Conservation (phyloP, 306 rosid species). For the Trifolium dubium region DNA sequence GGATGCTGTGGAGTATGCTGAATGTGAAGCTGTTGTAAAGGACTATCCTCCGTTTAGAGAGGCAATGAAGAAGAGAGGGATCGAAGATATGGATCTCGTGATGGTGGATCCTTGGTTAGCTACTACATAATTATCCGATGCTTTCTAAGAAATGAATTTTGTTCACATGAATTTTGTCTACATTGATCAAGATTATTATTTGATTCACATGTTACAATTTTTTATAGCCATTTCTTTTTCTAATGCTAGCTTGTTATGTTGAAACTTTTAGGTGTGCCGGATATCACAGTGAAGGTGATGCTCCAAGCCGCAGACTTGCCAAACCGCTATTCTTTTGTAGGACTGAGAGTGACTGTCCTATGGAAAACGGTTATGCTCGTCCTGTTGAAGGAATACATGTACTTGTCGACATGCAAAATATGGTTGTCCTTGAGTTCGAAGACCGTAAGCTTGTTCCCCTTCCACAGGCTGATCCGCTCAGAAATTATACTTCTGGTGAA, state of each 20-base stretch:
- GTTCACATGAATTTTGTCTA: too few species aligned
- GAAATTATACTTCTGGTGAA: conserved; percentile 80
- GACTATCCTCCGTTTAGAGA: conserved; percentile 71
- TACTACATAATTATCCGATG: too few species aligned
- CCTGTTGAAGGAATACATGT: conserved; percentile 88
- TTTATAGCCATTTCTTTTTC: conserved; percentile 2
- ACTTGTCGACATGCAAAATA: conserved; percentile 86
- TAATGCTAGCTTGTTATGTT: conserved; percentile 12
- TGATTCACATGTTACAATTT: conserved; percentile 1
- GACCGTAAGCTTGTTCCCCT: conserved; percentile 78
- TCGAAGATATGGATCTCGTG: conserved; percentile 88
- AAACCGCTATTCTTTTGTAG: conserved; percentile 80
- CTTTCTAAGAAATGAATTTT: too few species aligned
- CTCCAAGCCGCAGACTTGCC: conserved; percentile 88
- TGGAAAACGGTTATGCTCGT: conserved; percentile 91
- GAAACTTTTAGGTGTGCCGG: conserved; percentile 70
- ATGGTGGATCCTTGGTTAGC: conserved; percentile 87
- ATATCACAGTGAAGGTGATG: conserved; percentile 78
- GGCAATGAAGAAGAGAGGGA: conserved; percentile 89
- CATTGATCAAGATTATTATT: conserved; percentile 9
- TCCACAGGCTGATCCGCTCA: conserved; percentile 82
- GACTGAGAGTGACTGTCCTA: conserved; percentile 87
- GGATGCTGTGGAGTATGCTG: conserved; percentile 91
- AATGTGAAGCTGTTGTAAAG: conserved; percentile 83
- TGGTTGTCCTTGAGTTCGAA: conserved; percentile 79